These are phyloP conservation scores for Gentiana straminea DNA, from an alignment of 257 asterid species.

Conservation along the genomic window DNA sequence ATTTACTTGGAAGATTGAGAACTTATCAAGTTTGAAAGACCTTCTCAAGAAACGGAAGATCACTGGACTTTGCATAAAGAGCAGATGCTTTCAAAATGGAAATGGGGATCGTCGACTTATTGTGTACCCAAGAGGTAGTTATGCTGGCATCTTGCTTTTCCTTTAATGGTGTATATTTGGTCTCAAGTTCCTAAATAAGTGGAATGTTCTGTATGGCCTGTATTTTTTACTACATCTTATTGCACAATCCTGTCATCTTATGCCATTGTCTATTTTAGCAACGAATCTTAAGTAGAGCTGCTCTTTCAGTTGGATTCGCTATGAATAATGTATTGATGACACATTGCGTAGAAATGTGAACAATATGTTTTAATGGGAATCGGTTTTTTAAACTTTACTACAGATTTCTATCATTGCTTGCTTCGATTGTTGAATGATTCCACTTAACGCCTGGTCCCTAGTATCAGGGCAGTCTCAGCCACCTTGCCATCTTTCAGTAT, in stretches of 20 bases:
- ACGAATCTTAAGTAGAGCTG: no score
- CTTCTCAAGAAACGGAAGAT: conserved; percentile 89
- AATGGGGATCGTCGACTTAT: conserved; percentile 96
- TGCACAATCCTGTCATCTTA: no score
- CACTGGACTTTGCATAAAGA: conserved; percentile 21
- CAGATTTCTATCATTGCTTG: no score
- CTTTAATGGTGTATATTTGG: background rate
- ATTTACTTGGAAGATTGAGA: conserved; percentile 92
- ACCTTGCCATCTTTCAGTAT: conserved; percentile 50
- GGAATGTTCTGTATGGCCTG: no score
- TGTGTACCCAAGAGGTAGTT: conserved; percentile 93
- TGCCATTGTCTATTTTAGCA: background rate
- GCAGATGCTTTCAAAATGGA: conserved; percentile 96
- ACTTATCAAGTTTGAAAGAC: conserved; percentile 90
- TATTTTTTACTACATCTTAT: no score
- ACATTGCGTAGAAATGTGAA: no score
- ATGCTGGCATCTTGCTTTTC: background rate
- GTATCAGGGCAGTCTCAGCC: conserved; percentile 99
- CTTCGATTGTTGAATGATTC: background rate
- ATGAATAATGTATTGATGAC: no score
- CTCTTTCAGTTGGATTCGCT: no score
- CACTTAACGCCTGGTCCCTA: conserved; percentile 16
- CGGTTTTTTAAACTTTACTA: no score
- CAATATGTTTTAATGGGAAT: no score
- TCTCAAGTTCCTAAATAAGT: background rate